Evolutionary conservation across 139 green algal genomes (phyloP), one percentile per base, ranked within the genome.

Genomic region (Micractinium conductrix): DNA sequence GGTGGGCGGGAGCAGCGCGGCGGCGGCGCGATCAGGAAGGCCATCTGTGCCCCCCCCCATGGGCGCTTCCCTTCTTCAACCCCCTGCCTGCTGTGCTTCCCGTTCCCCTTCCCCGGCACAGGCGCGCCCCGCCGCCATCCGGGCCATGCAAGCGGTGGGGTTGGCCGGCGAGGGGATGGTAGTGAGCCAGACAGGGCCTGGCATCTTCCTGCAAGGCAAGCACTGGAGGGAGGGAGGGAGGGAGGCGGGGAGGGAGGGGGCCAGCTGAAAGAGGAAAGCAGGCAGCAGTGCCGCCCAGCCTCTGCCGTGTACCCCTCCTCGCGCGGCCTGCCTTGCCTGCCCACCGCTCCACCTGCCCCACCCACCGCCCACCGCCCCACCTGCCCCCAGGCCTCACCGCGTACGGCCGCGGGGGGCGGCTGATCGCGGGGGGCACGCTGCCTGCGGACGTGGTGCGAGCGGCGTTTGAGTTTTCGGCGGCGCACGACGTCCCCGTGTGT

Each of bases 181-280:
- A 44, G 92, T 96, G 30, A 91, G 89, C 37, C 26, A 33, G 0
- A 35, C 53, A 0, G 84, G 83, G 4, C 93, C 95, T 1, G 96
- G 96, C 72, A 87, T 98, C 50, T 99, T 98, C 86, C 85, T 99
- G 58, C 96, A 98, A 88, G 95, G 75, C 71, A 26, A 33, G 73
- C 8, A 10, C 38, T 9, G 63, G 63, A 38, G 60, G 28, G 19
- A n/a, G n/a, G n/a, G n/a, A n/a, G n/a, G 19, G 16, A 65, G 19
- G 58, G 30, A 65, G 5, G 30, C 19, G 16, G 17, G 58, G 58
- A 33, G 17, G 58, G 30, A 65, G 19, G 58, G 58, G 19, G 58
- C 58, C 8, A n/a, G 58, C 58, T 30, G 19, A n/a, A n/a, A 9
- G 21, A 30, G 58, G 37, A 69, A 37, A 37, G 60, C 60, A 69